phyloP scores from a whole-genome alignment of 495 filamentous ascomycete genomes.

The Cryomyces antarcticus region DNA sequence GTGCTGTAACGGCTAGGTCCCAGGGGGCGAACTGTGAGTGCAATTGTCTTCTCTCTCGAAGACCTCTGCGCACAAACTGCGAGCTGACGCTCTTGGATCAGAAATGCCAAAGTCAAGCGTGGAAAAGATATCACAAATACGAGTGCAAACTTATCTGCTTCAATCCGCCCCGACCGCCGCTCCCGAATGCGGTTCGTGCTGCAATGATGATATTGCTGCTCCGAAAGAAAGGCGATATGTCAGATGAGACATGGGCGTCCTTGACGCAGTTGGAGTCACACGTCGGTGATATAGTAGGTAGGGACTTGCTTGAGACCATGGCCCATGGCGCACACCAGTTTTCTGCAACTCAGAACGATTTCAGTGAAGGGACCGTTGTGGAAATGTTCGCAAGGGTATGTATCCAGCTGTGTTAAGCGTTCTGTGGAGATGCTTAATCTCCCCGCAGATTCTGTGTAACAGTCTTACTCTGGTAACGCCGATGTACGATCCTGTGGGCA shows the following conservation, averaged over 20 bases:
- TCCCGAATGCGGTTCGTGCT: conserved; percentile 37
- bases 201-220: conserved; percentile 31
- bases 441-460: conserved; percentile 30
- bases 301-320: conserved; percentile 22
- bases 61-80: not conserved
- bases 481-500: conserved; percentile 37
- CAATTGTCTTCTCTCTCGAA: too few relatives aligned
- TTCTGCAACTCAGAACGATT: conserved; percentile 18
- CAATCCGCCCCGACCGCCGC: conserved; percentile 18
- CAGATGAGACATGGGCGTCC: conserved; percentile 18
- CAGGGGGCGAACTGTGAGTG: too few relatives aligned
- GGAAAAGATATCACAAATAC: conserved; percentile 35
- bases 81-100: conserved; percentile 10
- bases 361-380: not conserved
- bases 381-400: not conserved
- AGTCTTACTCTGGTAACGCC: conserved; percentile 38
- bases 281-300: conserved; percentile 20
- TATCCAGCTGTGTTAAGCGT: not conserved
- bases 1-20: too few relatives aligned
- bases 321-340: conserved; percentile 32
- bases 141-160: conserved; percentile 34
- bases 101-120: conserved; percentile 41
- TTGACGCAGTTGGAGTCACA: conserved; percentile 30
- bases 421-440: not conserved
- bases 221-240: conserved; percentile 16